Evolutionary conservation across 192 early-diverging fungal genomes (phyloP).

Genomic region (Globomyces pollinis-pini): DNA sequence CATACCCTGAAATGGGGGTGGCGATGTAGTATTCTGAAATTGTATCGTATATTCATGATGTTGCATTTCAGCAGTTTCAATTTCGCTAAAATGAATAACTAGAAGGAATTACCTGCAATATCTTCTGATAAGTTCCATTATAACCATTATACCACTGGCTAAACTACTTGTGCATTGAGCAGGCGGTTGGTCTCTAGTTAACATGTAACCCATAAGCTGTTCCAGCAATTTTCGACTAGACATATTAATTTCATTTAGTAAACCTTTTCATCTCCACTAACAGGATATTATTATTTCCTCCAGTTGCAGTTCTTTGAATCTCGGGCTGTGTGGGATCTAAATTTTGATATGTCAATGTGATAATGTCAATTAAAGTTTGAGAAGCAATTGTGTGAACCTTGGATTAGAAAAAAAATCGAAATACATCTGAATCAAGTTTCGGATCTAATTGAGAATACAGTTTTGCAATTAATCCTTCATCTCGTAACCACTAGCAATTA

Average conservation of each 20-base stretch:
- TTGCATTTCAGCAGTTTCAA: conserved; percentile 52
- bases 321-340: conserved; percentile 9
- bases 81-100: conserved; percentile 32
- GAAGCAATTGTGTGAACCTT: conserved; percentile 58
- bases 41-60: conserved; percentile 48
- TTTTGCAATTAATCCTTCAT: conserved; percentile 55
- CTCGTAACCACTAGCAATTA: conserved; percentile 60
- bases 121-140: conserved; percentile 95
- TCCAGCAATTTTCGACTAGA: conserved; percentile 66
- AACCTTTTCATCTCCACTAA: conserved; percentile 13
- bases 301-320: not conserved
- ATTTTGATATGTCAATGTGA: conserved; percentile 41
- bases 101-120: conserved; percentile 82
- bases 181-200: conserved; percentile 49
- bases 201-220: conserved; percentile 82
- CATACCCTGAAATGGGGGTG: conserved; percentile 26
- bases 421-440: conserved; percentile 50
- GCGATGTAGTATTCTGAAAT: conserved; percentile 20
- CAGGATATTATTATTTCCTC: conserved; percentile 12
- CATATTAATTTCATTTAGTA: conserved; percentile 13
- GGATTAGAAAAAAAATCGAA: not conserved
- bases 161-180: conserved; percentile 80
- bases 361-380: conserved; percentile 63
- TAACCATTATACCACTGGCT: conserved; percentile 89
- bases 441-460: conserved; percentile 72